Base-by-base conservation (phyloP, 2,329 filamentous ascomycete genomes). In the Aphanoascus verrucosus region DNA sequence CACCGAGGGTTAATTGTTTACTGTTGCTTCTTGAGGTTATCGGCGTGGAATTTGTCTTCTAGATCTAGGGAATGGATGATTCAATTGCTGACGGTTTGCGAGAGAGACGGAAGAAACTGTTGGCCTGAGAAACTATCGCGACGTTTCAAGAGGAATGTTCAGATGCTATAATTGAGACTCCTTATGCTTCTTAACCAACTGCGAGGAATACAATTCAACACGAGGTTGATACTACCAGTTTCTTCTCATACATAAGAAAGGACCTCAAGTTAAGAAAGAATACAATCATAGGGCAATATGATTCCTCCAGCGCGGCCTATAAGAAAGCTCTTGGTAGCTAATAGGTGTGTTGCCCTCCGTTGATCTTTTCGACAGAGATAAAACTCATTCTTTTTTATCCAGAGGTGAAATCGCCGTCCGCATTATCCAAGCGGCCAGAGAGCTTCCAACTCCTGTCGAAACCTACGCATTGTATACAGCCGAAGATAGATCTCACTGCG, bases 371-470 rank as follows among this genome's bases (percentile, higher is more conserved):
- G 15, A 28, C 47, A 50, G 32, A 31, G 49, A 47, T 23, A 17
- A 14, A 44, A 37, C 28, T 34, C 5, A 23, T 46, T 58, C 4
- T 52, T 56, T 49, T 57, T 23, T n/a, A 45, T 20, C 32, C 50
- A 81, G 80, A 68, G 82, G 81, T 53, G 82, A 84, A 64, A 83
- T 85, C 49, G 80, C 81, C 52, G 74, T 79, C 1, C 74, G 81
- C 11, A 80, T 84, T 46, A 68, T 83, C 34, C 74, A 76, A 31
- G 74, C 80, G 53, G 78, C 77, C n/a, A 72, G 79, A 40, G 81
- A 84, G 64, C 68, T 83, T 2, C 69, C 67, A 11, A 56, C 59
- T 3, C 54, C 61, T 11, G 69, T 82, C 7, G 74, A 79, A 52
- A 81, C 78, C 1, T 77, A 75, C 57, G 74, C 77, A 17, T 62